These are phyloP conservation scores for Trichophyton simii DNA, from an alignment of 2,329 filamentous ascomycete genomes.

Conservation along the genomic window DNA sequence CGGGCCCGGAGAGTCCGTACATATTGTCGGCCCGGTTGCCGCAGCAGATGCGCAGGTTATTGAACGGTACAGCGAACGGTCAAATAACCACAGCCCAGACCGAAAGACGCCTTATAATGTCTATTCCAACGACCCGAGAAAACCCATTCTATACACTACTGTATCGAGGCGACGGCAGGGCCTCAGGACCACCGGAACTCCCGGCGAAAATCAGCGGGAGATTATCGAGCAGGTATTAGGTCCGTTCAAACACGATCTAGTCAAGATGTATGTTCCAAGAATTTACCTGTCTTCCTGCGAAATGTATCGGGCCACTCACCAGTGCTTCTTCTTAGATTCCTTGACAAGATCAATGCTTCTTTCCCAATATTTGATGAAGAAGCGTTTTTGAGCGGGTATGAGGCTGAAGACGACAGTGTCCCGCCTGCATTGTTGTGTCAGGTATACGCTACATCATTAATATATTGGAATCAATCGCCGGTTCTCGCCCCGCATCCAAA, in stretches of 20 bases:
- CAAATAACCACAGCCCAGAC: slow-evolving; percentile 25
- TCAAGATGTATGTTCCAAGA: slow-evolving; percentile 37
- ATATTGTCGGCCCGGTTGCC: slow-evolving; percentile 49
- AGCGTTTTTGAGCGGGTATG: slow-evolving; percentile 40
- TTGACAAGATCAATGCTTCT: slow-evolving; percentile 46
- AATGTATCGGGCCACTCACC: slow-evolving; percentile 5
- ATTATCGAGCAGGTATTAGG: slow-evolving; percentile 49
- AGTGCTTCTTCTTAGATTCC: slow-evolving; percentile 37
- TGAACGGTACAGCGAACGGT: slow-evolving; percentile 40
- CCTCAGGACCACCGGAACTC: slow-evolving; percentile 30
- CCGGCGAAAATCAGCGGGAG: slow-evolving; percentile 39
- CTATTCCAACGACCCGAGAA: slow-evolving; percentile 36
- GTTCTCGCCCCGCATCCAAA: slow-evolving; percentile 35
- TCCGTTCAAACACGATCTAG: slow-evolving; percentile 39
- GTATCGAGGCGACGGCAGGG: slow-evolving; percentile 41
- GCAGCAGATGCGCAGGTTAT: slow-evolving; percentile 50
- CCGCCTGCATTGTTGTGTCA: slow-evolving; percentile 46
- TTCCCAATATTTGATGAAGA: slow-evolving; percentile 49
- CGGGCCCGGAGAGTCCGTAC: slow-evolving; percentile 29
- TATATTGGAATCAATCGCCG: slow-evolving; percentile 45
- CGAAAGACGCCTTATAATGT: slow-evolving; percentile 38
- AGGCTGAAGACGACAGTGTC: slow-evolving; percentile 33
- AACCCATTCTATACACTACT: slow-evolving; percentile 37
- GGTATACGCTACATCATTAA: slow-evolving; percentile 46
- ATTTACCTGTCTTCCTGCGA: slow-evolving; percentile 1